Conservation (phyloP, 345 rosid genomes). For the Populus davidiana region DNA sequence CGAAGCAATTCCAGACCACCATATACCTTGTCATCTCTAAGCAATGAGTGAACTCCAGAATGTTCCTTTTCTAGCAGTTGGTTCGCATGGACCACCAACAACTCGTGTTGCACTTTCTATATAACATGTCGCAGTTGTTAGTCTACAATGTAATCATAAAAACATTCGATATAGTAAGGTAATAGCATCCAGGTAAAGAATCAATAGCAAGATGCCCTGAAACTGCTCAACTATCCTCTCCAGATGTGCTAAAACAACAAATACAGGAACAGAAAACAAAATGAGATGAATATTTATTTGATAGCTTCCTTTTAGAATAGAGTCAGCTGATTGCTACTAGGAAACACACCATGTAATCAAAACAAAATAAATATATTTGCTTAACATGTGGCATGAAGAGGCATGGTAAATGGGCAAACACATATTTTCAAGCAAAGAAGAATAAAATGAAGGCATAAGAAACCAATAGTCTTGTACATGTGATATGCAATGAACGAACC, state of each 20-base stretch:
- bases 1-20: background rate
- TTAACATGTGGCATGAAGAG: background rate
- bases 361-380: background rate
- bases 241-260: background rate
- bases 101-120: conserved; percentile 90
- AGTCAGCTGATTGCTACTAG: background rate
- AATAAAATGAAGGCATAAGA: background rate
- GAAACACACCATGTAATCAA: background rate
- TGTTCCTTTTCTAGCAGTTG: conserved; percentile 82
- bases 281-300: background rate
- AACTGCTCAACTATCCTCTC: background rate
- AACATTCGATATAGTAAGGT: background rate
- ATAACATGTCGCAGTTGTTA: background rate
- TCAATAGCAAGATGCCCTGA: background rate
- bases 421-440: background rate
- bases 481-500: conserved; percentile 51
- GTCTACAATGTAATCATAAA: background rate
- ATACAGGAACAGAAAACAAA: background rate
- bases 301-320: background rate
- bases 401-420: background rate
- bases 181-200: background rate
- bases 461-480: background rate
- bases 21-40: conserved; percentile 81
- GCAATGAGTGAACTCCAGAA: conserved; percentile 87
- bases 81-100: conserved; percentile 60